Conservation (phyloP, 2,329 filamentous ascomycete species). For the Chaetothyriales sp. region DNA sequence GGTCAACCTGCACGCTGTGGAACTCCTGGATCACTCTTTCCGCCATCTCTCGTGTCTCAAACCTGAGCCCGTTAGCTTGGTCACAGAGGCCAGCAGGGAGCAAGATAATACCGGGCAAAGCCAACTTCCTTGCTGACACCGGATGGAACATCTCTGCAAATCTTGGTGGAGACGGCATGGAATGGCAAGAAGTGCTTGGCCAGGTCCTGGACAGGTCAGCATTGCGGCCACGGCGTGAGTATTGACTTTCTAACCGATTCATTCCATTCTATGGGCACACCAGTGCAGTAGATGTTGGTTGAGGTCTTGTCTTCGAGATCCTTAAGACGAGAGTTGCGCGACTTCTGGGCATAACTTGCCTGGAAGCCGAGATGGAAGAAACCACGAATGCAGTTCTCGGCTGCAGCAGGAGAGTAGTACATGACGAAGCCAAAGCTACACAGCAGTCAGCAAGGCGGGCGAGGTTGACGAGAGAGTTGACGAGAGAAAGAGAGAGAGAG, state of each 20-base stretch:
- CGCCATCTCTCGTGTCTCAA: slow-evolving; percentile 77
- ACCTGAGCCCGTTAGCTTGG: slow-evolving; percentile 41
- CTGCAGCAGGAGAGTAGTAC: slow-evolving; percentile 74
- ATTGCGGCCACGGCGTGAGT: background rate
- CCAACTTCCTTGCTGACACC: slow-evolving; percentile 93
- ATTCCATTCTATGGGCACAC: slow-evolving; percentile 80
- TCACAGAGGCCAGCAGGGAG: slow-evolving; percentile 1
- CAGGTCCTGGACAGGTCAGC: slow-evolving; percentile 45
- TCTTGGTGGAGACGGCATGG: slow-evolving; percentile 80
- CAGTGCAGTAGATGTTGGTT: slow-evolving; percentile 96
- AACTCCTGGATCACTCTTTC: slow-evolving; percentile 78
- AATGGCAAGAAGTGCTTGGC: slow-evolving; percentile 44
- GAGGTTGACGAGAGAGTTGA: background rate
- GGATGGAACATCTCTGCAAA: slow-evolving; percentile 71
- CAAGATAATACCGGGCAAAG: slow-evolving; percentile 65
- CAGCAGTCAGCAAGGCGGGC: slow-evolving; percentile 3
- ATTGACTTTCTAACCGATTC: slow-evolving; percentile 56
- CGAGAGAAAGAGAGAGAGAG: slow-evolving; percentile 1
- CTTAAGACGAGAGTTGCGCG: slow-evolving; percentile 95
- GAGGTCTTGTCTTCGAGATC: slow-evolving; percentile 79
- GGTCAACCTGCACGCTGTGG: slow-evolving; percentile 63
- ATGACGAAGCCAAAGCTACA: slow-evolving; percentile 91
- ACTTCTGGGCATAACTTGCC: slow-evolving; percentile 96
- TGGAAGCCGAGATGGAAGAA: slow-evolving; percentile 93
- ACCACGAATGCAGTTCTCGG: slow-evolving; percentile 88